These are phyloP conservation scores for Verticillium tricorpus DNA, from an alignment of 2,329 filamentous ascomycete species.

Conservation along the genomic window DNA sequence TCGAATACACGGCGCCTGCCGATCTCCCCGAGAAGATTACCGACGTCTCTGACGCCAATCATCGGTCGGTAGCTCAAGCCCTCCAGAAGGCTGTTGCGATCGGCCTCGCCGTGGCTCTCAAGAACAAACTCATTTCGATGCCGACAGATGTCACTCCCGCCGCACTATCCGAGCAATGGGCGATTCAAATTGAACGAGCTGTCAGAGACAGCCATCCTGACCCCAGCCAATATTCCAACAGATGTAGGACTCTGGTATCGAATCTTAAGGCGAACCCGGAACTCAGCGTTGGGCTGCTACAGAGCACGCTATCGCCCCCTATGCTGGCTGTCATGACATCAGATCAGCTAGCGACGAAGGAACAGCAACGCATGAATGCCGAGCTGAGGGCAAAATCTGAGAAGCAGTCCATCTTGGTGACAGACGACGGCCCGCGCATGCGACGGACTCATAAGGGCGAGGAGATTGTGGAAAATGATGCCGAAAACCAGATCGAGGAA, in stretches of 20 bases:
- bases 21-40: slow-evolving; percentile 47
- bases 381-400: slow-evolving; percentile 74
- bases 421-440: slow-evolving; percentile 72
- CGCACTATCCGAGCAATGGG: slow-evolving; percentile 63
- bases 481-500: slow-evolving; percentile 27
- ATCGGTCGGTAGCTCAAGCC: slow-evolving; percentile 61
- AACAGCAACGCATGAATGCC: slow-evolving; percentile 73
- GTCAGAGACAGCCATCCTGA: slow-evolving; percentile 52
- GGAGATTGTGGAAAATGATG: slow-evolving; percentile 78
- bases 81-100: slow-evolving; percentile 66
- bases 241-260: slow-evolving; percentile 73
- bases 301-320: slow-evolving; percentile 65
- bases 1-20: slow-evolving; percentile 43
- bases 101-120: slow-evolving; percentile 62
- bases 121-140: slow-evolving; percentile 58
- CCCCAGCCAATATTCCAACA: slow-evolving; percentile 48
- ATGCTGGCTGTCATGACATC: slow-evolving; percentile 82
- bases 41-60: slow-evolving; percentile 57
- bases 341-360: slow-evolving; percentile 87
- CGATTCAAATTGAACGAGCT: slow-evolving; percentile 75
- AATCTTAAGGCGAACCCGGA: slow-evolving; percentile 88
- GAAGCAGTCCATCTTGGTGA: slow-evolving; percentile 79
- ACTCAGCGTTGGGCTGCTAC: slow-evolving; percentile 71
- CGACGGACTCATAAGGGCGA: slow-evolving; percentile 93
- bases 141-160: slow-evolving; percentile 60